phyloP scores from a whole-genome alignment of 2,329 filamentous ascomycete genomes.

The Colletotrichum noveboracense region DNA sequence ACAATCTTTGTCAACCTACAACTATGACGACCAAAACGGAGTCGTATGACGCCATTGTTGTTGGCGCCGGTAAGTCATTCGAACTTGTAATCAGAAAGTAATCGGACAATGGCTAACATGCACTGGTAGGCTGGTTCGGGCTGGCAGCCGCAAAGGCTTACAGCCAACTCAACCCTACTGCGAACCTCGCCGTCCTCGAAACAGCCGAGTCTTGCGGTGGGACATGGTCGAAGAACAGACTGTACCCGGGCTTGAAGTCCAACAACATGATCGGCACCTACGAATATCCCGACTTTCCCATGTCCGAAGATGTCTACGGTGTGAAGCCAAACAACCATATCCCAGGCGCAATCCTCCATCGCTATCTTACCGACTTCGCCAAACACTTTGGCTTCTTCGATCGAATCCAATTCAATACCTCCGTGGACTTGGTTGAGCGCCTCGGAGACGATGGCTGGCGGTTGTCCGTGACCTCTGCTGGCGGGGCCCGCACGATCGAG shows the following conservation, averaged over 20 bases:
- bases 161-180: constrained; percentile 50
- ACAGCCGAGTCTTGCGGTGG: constrained; percentile 57
- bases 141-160: constrained; percentile 59
- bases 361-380: constrained; percentile 42
- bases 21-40: neutral
- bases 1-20: neutral
- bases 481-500: constrained; percentile 12
- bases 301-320: constrained; percentile 52
- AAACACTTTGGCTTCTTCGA: constrained; percentile 52
- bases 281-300: constrained; percentile 68
- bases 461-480: neutral
- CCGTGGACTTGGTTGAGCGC: constrained; percentile 46
- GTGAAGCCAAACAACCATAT: constrained; percentile 38
- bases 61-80: constrained; percentile 13
- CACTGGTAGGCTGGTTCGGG: constrained; percentile 44
- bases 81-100: neutral
- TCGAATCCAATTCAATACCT: constrained; percentile 54
- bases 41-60: neutral
- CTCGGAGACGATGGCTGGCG: neutral
- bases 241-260: constrained; percentile 65
- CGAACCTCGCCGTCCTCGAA: constrained; percentile 57
- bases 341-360: constrained; percentile 38
- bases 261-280: constrained; percentile 70
- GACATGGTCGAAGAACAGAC: constrained; percentile 62
- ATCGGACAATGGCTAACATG: constrained; percentile 31